Evolutionary conservation across 768 basidiomycete species (phyloP), one percentile per base, ranked within the genome.

Genomic region (Cubamyces lactineus): DNA sequence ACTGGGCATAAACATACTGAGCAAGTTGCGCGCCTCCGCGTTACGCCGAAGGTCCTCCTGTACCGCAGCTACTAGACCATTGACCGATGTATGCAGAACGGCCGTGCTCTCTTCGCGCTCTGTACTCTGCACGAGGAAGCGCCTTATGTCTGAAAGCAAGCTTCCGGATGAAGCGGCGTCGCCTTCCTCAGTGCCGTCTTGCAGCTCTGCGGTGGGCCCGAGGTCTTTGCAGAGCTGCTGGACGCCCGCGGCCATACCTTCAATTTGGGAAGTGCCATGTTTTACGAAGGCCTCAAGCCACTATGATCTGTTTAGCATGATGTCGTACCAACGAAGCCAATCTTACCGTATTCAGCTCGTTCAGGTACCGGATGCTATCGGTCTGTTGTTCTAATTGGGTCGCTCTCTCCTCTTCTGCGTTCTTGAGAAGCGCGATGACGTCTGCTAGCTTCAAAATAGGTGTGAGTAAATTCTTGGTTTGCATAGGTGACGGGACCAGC

Each of bases 201-300:
- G 68, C 39, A 62, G 47, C 42, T 71, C 71, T 16, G 66, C 59
- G 4, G 57, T 46, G 17, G 67, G 61, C 1, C 85, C 85, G 5
- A 91, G 73, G 23, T 82, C 79, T 58, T 76, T 71, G 67, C 83
- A 86, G 23, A 94, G 75, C 24, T 82, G 79, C 39, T 89, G 84
- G 1, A 93, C 76, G 52, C 82, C 82, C 17, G 77, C 76, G 11
- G 85, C 82, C 15, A 92, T 77, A 39, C 77, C 75, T 67, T 88
- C 83, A 23, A 91, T 86, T 64, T 92, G 89, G 15, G 83, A 81
- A 0, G 86, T 87, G n/a, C 88, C 87, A 46, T 86, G 86, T 42
- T 85, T 86, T 41, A 93, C 90, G 71, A 94, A 93, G 2, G 85
- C 77, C 66, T 94, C 93, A 43, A 95, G 81, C 93, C 93, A 95